phyloP scores from a whole-genome alignment of 2,329 filamentous ascomycete species.

The Taxawa tesnikishii region DNA sequence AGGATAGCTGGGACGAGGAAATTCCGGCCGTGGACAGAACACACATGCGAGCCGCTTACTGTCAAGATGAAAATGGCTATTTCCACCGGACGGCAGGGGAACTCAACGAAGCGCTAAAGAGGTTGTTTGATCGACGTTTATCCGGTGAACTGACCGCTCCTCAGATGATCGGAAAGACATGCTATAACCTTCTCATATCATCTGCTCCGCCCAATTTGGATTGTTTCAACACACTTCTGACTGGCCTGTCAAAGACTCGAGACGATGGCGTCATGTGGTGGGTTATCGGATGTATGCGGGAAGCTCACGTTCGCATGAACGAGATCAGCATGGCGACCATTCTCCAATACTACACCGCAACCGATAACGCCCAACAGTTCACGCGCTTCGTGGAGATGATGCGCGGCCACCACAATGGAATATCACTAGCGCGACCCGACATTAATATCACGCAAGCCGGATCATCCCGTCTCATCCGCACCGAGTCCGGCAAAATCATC shows the following conservation, averaged over 20 bases:
- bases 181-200: slow-evolving; percentile 55
- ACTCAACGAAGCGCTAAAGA: slow-evolving; percentile 13
- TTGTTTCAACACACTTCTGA: slow-evolving; percentile 59
- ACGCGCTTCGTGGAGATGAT: slow-evolving; percentile 26
- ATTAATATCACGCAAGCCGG: slow-evolving; percentile 20
- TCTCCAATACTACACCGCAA: slow-evolving; percentile 25
- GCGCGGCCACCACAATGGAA: slow-evolving; percentile 24
- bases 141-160: slow-evolving; percentile 10
- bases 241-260: slow-evolving; percentile 40
- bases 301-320: slow-evolving; percentile 30
- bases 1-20: too few relatives aligned
- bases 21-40: too few relatives aligned
- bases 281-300: slow-evolving; percentile 16
- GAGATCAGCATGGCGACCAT: slow-evolving; percentile 30
- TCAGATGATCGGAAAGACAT: slow-evolving; percentile 27
- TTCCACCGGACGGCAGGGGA: slow-evolving; percentile 15
- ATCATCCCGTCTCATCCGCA: slow-evolving; percentile 4
- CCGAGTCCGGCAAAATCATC: slow-evolving; percentile 17
- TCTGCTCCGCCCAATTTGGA: slow-evolving; percentile 48
- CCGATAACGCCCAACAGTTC: slow-evolving; percentile 21
- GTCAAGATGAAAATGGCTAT: slow-evolving; percentile 24
- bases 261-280: slow-evolving; percentile 16
- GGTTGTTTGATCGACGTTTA: slow-evolving; percentile 11
- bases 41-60: slow-evolving; percentile 20
- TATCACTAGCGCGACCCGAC: slow-evolving; percentile 27